These are phyloP conservation scores for carrot (Daucus carota) DNA, from an alignment of 129 eudicot genomes.

Conservation along the genomic window DH1_v3.0 NC_030384.2:36404001-36404500, in stretches of 20 bases:
- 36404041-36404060: not conserved
- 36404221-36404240: constrained; percentile 46
- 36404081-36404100: constrained; percentile 37
- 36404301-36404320: constrained; percentile 66
- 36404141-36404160: constrained; percentile 52
- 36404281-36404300: constrained; percentile 55
- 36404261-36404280: constrained; percentile 58
- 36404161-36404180: constrained; percentile 27
- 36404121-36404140: constrained; percentile 36
- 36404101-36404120: constrained; percentile 39
- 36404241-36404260: constrained; percentile 61
- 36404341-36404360: constrained; percentile 73
- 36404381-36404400: constrained; percentile 55
- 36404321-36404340: constrained; percentile 46
- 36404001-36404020: not conserved
- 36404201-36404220: constrained; percentile 66
- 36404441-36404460: constrained; percentile 68
- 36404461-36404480: constrained; percentile 56
- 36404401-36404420: constrained; percentile 60
- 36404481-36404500: constrained; percentile 46
- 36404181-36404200: constrained; percentile 44
- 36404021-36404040: not conserved
- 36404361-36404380: constrained; percentile 51
- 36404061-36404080: constrained; percentile 3
- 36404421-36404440: constrained; percentile 54